Percentiles rank a stretch among this genome's conserved stretches.
Conservation (phyloP, 2,329 filamentous ascomycete species). For the Diplodia mutila region DNA sequence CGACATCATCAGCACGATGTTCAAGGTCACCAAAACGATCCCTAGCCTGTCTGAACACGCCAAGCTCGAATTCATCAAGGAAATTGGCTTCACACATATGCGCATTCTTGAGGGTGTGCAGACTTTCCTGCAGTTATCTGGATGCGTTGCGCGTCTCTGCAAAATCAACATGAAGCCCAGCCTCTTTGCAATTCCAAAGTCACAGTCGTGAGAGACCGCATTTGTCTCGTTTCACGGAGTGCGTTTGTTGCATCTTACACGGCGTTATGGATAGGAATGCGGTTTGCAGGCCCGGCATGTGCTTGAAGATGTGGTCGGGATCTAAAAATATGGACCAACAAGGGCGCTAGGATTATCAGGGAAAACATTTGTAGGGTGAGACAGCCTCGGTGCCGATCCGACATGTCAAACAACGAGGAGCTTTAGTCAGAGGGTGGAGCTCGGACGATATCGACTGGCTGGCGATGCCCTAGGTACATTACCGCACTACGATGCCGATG, state of each 20-base stretch:
- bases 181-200: slow-evolving; percentile 62
- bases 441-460: slow-evolving; percentile 10
- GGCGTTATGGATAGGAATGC: slow-evolving; percentile 16
- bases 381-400: background rate
- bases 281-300: background rate
- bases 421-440: background rate
- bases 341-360: slow-evolving; percentile 7
- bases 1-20: slow-evolving; percentile 99
- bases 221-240: slow-evolving; percentile 4
- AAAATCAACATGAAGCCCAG: slow-evolving; percentile 96
- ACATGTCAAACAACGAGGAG: background rate
- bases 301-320: background rate
- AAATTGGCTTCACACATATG: slow-evolving; percentile 99
- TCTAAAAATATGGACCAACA: slow-evolving; percentile 7
- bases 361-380: background rate
- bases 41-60: slow-evolving; percentile 89
- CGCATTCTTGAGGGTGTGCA: slow-evolving; percentile 97
- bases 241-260: slow-evolving; percentile 13
- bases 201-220: background rate
- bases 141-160: slow-evolving; percentile 86
- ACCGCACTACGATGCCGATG: background rate
- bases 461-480: background rate
- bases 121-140: slow-evolving; percentile 89
- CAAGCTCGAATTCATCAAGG: slow-evolving; percentile 96
- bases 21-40: slow-evolving; percentile 95